Evolutionary conservation across 805 yeast genomes (phyloP).

Genomic region (Cyberlindnera petersonii): DNA sequence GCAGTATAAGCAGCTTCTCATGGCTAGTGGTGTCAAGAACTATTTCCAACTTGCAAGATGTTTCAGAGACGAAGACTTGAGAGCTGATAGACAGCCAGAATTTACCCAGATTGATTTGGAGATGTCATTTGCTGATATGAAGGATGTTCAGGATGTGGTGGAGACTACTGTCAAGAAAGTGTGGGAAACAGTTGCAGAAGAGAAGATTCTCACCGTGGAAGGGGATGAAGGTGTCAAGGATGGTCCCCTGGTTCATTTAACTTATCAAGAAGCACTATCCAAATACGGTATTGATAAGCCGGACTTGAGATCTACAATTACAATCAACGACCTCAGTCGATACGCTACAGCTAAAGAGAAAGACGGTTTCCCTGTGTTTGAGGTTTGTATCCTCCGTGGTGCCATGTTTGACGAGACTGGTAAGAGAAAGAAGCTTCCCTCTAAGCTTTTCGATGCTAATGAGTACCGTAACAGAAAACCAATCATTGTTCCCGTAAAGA

Average conservation of each 20-base stretch:
- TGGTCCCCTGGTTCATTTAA: slow-evolving; percentile 40
- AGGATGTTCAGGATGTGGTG: slow-evolving; percentile 64
- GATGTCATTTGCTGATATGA: slow-evolving; percentile 73
- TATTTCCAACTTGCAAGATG: slow-evolving; percentile 93
- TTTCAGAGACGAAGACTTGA: slow-evolving; percentile 91
- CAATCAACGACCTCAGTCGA: slow-evolving; percentile 22
- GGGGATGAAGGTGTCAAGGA: slow-evolving; percentile 13
- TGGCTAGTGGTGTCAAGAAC: slow-evolving; percentile 86
- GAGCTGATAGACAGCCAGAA: slow-evolving; percentile 96
- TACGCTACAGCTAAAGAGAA: slow-evolving; percentile 32
- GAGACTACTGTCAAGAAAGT: slow-evolving; percentile 50
- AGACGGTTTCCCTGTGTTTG: slow-evolving; percentile 62
- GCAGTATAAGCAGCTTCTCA: slow-evolving; percentile 89
- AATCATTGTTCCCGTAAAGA: slow-evolving; percentile 45
- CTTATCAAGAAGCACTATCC: slow-evolving; percentile 66
- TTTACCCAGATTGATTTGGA: slow-evolving; percentile 97
- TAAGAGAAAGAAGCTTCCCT: slow-evolving; percentile 31
- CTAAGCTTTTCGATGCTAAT: slow-evolving; percentile 34
- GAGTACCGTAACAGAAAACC: slow-evolving; percentile 60
- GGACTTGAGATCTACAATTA: slow-evolving; percentile 65
- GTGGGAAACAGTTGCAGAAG: slow-evolving; percentile 48
- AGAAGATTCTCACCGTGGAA: slow-evolving; percentile 26
- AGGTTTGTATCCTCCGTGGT: slow-evolving; percentile 59
- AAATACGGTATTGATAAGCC: slow-evolving; percentile 93
- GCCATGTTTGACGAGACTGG: slow-evolving; percentile 27